Base-by-base conservation (phyloP, 2,329 filamentous ascomycete genomes). In the Trichoderma endophyticum region DNA sequence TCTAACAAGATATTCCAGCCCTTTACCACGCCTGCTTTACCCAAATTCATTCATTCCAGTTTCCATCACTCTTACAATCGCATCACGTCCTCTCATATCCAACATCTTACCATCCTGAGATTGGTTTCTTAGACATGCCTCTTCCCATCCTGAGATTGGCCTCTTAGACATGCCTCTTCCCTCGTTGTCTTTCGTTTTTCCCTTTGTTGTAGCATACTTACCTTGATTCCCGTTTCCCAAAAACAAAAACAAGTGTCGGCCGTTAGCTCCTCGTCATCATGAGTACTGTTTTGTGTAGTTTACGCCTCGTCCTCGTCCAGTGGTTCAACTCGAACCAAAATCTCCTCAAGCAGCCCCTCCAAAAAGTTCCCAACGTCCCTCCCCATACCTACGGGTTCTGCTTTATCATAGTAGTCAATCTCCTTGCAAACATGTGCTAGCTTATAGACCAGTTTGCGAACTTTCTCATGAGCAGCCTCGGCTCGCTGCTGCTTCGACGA, bases 281-380 rank as follows among this genome's bases (percentile, higher is more conserved):
- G 51, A 34, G 18, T 26, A 15, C 28, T 11, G 28, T 26, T 18
- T 34, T 24, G n/a, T 43, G 9, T 36, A 9, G 63, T 71, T 75
- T 71, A 76, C 74, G 76, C 76, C 69, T 90, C 88, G n/a, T 89
- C 88, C 76, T 94, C 93, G 77, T 96, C 93, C 73, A 94, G 86
- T 4, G 95, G 93, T 83, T 98, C 95, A 15, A 98, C 93, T 71
- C 96, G 85, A 43, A 98, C 94, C 26, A 99, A 84, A 28, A 99
- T 92, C 84, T 99, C 96, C 81, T 99, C 96, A 39, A 99, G 84
- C 74, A 98, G 89, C 0, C 95, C 95, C 81, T 99, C 96, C 8
- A 98, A 82, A 76, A 98, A 97, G 1, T 93, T 93, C 59, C 91
- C 90, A 2, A 97, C 94, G 30, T 95, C 95, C 59, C 93, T 91